Base-by-base conservation (phyloP, 352 stramenopile genomes). In the Phytopythium sindhum region DNA sequence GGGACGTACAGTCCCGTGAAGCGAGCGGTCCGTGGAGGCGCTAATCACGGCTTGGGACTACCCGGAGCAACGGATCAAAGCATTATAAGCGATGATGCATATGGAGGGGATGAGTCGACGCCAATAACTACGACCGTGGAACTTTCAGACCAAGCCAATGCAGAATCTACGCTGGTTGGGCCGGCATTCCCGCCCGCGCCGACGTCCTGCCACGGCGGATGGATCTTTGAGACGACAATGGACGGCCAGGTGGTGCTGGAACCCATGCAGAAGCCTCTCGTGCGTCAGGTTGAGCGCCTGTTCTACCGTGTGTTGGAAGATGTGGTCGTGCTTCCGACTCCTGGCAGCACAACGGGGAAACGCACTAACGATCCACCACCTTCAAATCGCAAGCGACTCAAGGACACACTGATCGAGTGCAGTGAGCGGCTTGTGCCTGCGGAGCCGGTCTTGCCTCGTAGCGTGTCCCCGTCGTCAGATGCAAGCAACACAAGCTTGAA, bases 171-270 rank as follows among this genome's bases (percentile, higher is more conserved):
- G 11, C 52, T 66, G 10, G 60, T 66, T 6, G 71, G 65, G 17
- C 19, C 35, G 7, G 14, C 55, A 9, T 74, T 71, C 57, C 50
- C 60, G 14, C 61, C 62, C 19, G 67, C 68, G 5, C 61, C 69
- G 24, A 64, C 68, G 10, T 84, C 76, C 10, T 90, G 83, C 39
- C 82, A 85, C 39, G 83, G 83, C 4, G 86, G 86, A 15, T 94
- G 86, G 86, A 89, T 94, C 65, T 94, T 94, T 67, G 86, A 94
- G 66, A 86, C 77, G 8, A 94, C 86, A 5, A 94, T 94, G 86
- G 86, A 94, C 33, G 83, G 86, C 15, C 86, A 94, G 53, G 63
- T 89, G 12, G 86, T 94, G 50, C 64, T 94, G 6, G 81, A 91
- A 28, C 81, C 75, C 2, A 90, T 94, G 61, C 51, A 61, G 0